These are phyloP conservation scores for Acanthamoeba castellanii DNA, from an alignment of 208 protist species.

Conservation along the genomic window DNA sequence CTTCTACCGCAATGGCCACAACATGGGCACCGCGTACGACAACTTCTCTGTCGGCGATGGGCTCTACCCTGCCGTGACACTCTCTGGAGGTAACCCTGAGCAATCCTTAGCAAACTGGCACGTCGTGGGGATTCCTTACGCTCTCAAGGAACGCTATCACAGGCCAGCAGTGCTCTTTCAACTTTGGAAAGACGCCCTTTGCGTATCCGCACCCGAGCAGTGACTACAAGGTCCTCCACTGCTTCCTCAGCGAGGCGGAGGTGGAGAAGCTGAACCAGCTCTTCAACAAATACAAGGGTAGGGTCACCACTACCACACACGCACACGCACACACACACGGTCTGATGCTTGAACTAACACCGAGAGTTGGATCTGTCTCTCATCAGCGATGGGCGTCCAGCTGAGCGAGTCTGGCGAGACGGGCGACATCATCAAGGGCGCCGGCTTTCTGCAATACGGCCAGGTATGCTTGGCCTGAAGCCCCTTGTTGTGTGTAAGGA, in stretches of 20 bases:
- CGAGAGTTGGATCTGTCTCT: not conserved
- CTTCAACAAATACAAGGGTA: constrained; percentile 71
- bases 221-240: constrained; percentile 58
- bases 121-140: not conserved
- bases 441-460: constrained; percentile 11
- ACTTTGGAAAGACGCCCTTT: constrained; percentile 47
- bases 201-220: not conserved
- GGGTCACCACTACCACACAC: not conserved
- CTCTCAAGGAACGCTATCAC: not conserved
- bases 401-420: constrained; percentile 57
- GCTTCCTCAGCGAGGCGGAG: constrained; percentile 29
- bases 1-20: constrained; percentile 50
- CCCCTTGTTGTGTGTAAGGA: not conserved
- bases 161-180: constrained; percentile 21
- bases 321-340: not conserved
- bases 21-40: constrained; percentile 35
- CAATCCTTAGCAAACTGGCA: not conserved
- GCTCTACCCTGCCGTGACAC: constrained; percentile 7
- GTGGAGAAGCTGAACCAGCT: not conserved
- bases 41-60: constrained; percentile 4
- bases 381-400: not conserved
- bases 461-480: not conserved
- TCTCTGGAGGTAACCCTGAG: constrained; percentile 2
- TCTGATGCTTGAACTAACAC: not conserved
- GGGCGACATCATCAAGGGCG: constrained; percentile 36